Conservation (phyloP, 768 basidiomycete species). For the Mycena amicta region DNA sequence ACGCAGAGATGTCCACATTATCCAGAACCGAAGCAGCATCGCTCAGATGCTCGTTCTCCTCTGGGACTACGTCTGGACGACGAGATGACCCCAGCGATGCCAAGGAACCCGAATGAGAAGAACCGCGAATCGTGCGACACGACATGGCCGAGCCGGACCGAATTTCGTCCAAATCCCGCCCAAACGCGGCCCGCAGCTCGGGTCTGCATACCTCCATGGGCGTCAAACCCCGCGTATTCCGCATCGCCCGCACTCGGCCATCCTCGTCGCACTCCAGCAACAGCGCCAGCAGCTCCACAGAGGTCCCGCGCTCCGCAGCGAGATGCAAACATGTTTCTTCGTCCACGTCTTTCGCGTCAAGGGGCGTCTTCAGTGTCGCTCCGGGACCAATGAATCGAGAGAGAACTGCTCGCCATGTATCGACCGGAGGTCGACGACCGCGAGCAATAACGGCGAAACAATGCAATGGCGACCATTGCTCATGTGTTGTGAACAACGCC, state of each 20-base stretch:
- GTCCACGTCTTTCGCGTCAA: conserved; percentile 64
- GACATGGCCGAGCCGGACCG: conserved; percentile 59
- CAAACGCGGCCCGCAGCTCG: conserved; percentile 66
- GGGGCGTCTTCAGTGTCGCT: conserved; percentile 34
- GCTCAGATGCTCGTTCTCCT: conserved; percentile 21
- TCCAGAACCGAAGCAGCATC: conserved; percentile 38
- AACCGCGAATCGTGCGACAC: conserved; percentile 54
- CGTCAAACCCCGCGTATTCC: conserved; percentile 73
- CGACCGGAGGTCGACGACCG: conserved; percentile 6
- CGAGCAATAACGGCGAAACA: conserved; percentile 49
- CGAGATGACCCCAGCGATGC: conserved; percentile 52
- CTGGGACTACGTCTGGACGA: conserved; percentile 22
- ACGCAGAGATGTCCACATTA: conserved; percentile 47
- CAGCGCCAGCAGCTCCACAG: conserved; percentile 60
- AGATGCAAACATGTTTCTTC: conserved; percentile 81
- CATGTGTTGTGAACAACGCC: conserved; percentile 63
- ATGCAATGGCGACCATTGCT: conserved; percentile 71
- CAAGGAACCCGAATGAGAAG: conserved; percentile 37
- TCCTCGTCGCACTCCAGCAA: conserved; percentile 67
- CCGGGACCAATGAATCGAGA: background rate
- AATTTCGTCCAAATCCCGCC: conserved; percentile 46
- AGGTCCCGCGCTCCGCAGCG: conserved; percentile 74
- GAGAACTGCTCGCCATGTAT: background rate
- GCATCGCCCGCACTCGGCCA: conserved; percentile 56
- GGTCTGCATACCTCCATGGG: conserved; percentile 69